phyloP scores from a whole-genome alignment of 306 rosid species.

The Carpinus viminea region DNA sequence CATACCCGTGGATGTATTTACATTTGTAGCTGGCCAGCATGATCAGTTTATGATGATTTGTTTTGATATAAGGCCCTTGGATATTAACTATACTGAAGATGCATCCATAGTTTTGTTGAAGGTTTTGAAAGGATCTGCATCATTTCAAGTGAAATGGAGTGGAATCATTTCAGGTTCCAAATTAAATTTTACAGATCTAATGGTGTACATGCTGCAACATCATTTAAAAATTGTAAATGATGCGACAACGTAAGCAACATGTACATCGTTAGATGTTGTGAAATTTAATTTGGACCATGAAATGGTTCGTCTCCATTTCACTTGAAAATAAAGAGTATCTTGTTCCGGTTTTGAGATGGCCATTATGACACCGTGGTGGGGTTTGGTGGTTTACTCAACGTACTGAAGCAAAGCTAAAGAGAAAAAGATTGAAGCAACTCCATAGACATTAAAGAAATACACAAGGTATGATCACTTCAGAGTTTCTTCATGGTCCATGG shows the following conservation, averaged over 20 bases:
- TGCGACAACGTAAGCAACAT: too few species aligned
- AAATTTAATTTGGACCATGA: too few species aligned
- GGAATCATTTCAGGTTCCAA: too few species aligned
- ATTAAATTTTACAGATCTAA: too few species aligned
- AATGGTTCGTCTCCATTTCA: too few species aligned
- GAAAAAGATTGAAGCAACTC: slow-evolving; percentile 13
- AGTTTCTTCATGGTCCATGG: neutral
- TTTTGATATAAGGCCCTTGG: neutral
- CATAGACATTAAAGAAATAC: neutral
- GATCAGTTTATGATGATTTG: slow-evolving; percentile 17
- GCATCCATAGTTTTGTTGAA: neutral
- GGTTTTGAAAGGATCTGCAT: neutral
- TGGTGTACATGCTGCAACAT: too few species aligned
- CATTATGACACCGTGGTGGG: neutral
- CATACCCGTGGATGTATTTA: neutral
- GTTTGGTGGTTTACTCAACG: neutral
- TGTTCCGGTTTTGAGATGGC: slow-evolving; percentile 7
- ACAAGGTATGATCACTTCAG: slow-evolving; percentile 6
- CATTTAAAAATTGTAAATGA: too few species aligned
- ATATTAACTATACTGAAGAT: neutral
- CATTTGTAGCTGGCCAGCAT: slow-evolving; percentile 9
- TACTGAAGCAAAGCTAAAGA: neutral
- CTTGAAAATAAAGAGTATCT: too few species aligned
- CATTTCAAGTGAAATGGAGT: too few species aligned
- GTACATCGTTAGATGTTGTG: too few species aligned